Base-by-base conservation (phyloP, 352 stramenopile genomes). In the Aphanomyces stellatus region DNA sequence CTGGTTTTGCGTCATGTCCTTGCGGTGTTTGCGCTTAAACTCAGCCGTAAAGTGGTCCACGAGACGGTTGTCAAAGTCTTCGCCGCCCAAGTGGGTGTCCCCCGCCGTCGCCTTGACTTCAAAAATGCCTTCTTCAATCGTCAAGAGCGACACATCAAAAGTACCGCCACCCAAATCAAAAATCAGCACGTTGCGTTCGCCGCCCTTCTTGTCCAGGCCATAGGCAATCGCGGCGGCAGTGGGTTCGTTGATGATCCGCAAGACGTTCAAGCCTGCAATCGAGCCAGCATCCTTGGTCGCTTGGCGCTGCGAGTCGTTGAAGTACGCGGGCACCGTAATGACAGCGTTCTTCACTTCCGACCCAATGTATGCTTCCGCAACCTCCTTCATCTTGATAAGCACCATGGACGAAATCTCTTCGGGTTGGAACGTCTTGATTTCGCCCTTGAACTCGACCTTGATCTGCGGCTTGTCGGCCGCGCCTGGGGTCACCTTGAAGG, bases 291-390 rank as follows among this genome's bases (percentile, higher is more conserved):
- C 88, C 56, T 98, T 98, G 48, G 94, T 98, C 17, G 94, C 93
- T 64, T 98, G 89, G 27, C 94, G 86, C 74, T 98, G 93, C 65
- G 82, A 93, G 72, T 98, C 90, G 70, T 98, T 98, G 73, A 98
- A 98, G 68, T 98, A 97, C n/a, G 94, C 93, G n/a, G 93, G 93
- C 31, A 98, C 94, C n/a, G 93, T 98, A 37, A 98, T 87, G 8
- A 98, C 92, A n/a, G 85, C 80, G 71, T 90, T 81, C 33, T 72
- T 78, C 63, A 88, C 81, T 17, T 60, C 71, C 70, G 89, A 74
- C 49, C 86, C 82, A n/a, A 94, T 59, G 69, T 87, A 95, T 6
- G 76, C 76, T 67, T 94, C 84, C 4, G 87, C 84, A 0, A 80
- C 88, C 70, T 90, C 79, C 72, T 91, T 91, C 80, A 95, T 90